These are phyloP conservation scores for Annulohypoxylon stygium DNA, from an alignment of 495 filamentous ascomycete species.

Conservation along the genomic window DNA sequence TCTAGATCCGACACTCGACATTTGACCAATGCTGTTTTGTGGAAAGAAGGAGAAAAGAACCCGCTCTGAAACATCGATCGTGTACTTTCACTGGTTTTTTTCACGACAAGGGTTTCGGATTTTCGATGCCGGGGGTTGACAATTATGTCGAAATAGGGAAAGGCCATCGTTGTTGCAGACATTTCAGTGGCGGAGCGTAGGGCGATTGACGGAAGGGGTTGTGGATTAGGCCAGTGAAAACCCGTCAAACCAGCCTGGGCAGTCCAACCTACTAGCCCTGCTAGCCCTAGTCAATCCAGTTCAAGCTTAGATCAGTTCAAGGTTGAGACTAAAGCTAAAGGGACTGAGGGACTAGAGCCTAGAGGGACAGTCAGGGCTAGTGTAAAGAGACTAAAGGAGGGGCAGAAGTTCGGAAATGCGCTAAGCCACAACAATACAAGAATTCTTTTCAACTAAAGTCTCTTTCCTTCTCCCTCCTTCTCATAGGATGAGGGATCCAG, in stretches of 20 bases:
- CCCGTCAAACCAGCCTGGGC: not conserved
- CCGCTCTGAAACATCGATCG: slow-evolving; percentile 40
- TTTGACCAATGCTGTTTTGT: slow-evolving; percentile 19
- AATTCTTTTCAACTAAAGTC: not conserved
- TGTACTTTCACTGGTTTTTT: slow-evolving; percentile 9
- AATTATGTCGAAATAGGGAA: slow-evolving; percentile 45
- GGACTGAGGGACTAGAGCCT: too few species aligned
- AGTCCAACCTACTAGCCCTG: too few species aligned
- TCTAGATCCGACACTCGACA: slow-evolving; percentile 32
- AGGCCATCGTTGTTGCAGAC: slow-evolving; percentile 25
- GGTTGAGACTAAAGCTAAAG: too few species aligned
- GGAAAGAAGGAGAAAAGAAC: slow-evolving; percentile 5
- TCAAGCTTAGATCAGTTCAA: too few species aligned
- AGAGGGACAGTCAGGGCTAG: too few species aligned
- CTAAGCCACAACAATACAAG: slow-evolving; percentile 31
- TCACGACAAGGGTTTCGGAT: slow-evolving; percentile 41
- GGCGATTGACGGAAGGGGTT: slow-evolving; percentile 29
- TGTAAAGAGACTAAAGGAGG: too few species aligned
- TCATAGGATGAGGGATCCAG: slow-evolving; percentile 1
- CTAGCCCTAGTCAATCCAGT: too few species aligned
- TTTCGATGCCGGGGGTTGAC: slow-evolving; percentile 33
- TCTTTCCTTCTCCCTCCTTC: slow-evolving; percentile 4
- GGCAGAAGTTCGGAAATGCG: slow-evolving; percentile 3
- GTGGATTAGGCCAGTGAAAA: slow-evolving; percentile 2
- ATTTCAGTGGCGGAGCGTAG: slow-evolving; percentile 37